Evolutionary conservation across 352 stramenopile genomes (phyloP), one percentile per base, ranked within the genome.

Genomic region (Aphanomyces stellatus): DNA sequence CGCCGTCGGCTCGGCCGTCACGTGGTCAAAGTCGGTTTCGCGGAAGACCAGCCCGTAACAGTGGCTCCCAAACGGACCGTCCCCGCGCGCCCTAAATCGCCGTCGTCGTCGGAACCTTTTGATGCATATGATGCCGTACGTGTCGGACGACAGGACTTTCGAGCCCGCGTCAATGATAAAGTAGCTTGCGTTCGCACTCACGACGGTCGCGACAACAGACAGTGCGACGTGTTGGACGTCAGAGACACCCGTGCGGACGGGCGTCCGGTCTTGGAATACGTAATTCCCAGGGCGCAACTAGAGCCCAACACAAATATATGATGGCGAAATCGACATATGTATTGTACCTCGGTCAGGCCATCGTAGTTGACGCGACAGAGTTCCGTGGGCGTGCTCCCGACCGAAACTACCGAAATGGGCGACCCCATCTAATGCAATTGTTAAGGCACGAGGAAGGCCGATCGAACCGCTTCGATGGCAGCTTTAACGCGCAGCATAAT

Each of bases 161-260:
- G 79, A 88, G 27, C 82, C 82, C 3, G 78, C 71, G 62, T 89
- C 82, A 27, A 91, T 70, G 59, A 91, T 88, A 66, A 91, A 88
- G 62, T 88, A 80, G 77, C 82, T 74, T 62, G 80, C 78, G 70
- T 87, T 89, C 24, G 80, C 73, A 65, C 81, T 91, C 53, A 91
- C 81, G 28, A 91, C 81, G 4, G 81, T 91, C 2, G 73, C 72
- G 2, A 88, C 53, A 56, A 91, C 72, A 4, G 71, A 73, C 22
- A 91, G 70, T 17, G 80, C 76, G 8, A 91, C 78, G 57, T 88
- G 73, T 63, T 87, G 64, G 53, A 88, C 71, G 15, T 71, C 79
- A 51, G 77, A 84, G 13, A 89, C 53, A 1, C 82, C 82, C 46
- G 88, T 89, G 37, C 76, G 74, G 30, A 91, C 76, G 5, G 82